Evolutionary conservation across 768 basidiomycete species (phyloP), one percentile per base, ranked within the genome.

Genomic region (Hemileccinum impolitum): DNA sequence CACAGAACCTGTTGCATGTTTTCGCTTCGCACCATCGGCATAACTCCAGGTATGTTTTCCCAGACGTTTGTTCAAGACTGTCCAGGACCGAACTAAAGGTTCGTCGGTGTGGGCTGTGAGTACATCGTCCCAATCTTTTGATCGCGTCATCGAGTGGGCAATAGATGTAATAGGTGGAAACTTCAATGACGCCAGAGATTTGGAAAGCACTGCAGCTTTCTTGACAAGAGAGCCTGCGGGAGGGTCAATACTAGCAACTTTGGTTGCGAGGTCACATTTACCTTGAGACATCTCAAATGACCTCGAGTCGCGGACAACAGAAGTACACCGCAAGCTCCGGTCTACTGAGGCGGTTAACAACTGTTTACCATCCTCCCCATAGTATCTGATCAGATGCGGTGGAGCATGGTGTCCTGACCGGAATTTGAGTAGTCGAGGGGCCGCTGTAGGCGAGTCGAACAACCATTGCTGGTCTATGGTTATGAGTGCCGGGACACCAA

Each of bases 61-160:
- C 8, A 90, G 60, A 44, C 81, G 77, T 71, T 95, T 95, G 54
- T 84, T 81, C 50, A 80, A 73, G 65, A 92, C 87, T 4, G 82
- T 84, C 95, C 95, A 99, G 18, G 91, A 87, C 31, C 95, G 77
- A 2, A 88, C 88, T 48, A 85, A 78, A 4, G 80, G 75, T 58
- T 95, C 94, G 40, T 92, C 90, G 1, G 79, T 72, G 64, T 97
- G 94, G 0, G 82, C 82, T n/a, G 94, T 94, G 6, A 99, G 66
- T 38, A 98, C 85, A 60, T 98, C 94, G 61, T 98, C 95, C 96
- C 96, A 99, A 54, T 99, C 94, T 65, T 93, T 95, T 9, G 89
- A 77, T 23, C 94, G 80, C 1, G 85, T 75, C 1, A 82, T 76
- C 1, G 92, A 93, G 65, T 83, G 87, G 0, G 92, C 81, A 8